phyloP scores from a whole-genome alignment of 345 rosid genomes.

The Zanthoxylum bungeanum region DNA sequence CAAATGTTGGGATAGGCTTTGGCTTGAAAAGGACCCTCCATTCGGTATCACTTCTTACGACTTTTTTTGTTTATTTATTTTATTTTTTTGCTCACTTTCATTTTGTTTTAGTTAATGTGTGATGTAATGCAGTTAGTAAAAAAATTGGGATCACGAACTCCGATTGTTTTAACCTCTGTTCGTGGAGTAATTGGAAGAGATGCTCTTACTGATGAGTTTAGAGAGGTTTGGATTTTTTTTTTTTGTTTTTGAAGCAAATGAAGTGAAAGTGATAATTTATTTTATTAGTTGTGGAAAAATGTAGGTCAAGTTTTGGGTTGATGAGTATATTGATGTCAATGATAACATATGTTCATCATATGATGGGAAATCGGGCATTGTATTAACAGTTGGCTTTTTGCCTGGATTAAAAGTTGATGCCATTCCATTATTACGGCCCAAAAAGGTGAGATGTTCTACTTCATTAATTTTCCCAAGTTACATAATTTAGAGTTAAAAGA shows the following conservation, averaged over 20 bases:
- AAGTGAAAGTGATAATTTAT: background rate
- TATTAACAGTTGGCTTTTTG: slow-evolving; percentile 67
- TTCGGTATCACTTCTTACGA: slow-evolving; percentile 23
- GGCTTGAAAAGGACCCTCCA: slow-evolving; percentile 13
- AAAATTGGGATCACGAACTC: slow-evolving; percentile 43
- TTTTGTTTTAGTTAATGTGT: background rate
- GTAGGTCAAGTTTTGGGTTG: slow-evolving; percentile 39
- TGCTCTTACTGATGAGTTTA: slow-evolving; percentile 36
- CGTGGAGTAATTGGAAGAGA: slow-evolving; percentile 58
- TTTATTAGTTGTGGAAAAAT: slow-evolving; percentile 5
- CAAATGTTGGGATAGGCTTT: slow-evolving; percentile 21
- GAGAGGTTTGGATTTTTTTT: slow-evolving; percentile 51
- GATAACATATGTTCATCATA: background rate
- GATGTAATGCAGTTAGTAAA: slow-evolving; percentile 31
- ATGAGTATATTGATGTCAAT: background rate
- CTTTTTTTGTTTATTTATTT: background rate
- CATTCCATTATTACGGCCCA: slow-evolving; percentile 38
- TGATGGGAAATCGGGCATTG: slow-evolving; percentile 31
- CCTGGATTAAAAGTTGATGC: slow-evolving; percentile 84
- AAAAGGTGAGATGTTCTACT: slow-evolving; percentile 36
- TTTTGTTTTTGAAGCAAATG: background rate
- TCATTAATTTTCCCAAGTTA: too few species aligned
- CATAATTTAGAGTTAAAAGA: background rate
- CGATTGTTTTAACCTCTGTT: slow-evolving; percentile 36
- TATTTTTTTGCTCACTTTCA: background rate